A percentile compares a stretch with the other conserved stretches of the same genome.
phyloP scores from a whole-genome alignment of 148 eudicot species.

The Silene latifolia region DNA sequence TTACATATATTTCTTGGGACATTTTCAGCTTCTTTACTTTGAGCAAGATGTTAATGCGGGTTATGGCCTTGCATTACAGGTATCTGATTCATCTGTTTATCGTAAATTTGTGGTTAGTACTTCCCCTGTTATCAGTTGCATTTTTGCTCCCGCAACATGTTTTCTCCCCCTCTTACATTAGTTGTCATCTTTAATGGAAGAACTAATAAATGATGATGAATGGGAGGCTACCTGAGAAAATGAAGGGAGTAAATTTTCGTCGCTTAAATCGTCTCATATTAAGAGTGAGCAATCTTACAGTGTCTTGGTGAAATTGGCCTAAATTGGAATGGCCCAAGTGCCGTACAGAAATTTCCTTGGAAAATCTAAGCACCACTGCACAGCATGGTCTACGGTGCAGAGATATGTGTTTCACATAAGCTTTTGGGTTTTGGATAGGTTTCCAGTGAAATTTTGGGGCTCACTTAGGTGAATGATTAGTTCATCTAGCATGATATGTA shows the following conservation, averaged over 20 bases:
- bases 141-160: no score
- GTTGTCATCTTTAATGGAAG: no score
- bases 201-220: no score
- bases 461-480: neutral
- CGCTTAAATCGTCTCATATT: neutral
- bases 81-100: constrained; percentile 25
- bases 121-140: neutral
- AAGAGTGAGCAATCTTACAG: neutral
- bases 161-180: no score
- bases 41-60: constrained; percentile 86
- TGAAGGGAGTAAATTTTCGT: no score
- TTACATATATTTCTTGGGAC: constrained; percentile 19
- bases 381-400: neutral
- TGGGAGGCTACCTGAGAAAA: no score
- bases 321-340: neutral
- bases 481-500: neutral
- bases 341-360: no score
- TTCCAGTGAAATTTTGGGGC: neutral
- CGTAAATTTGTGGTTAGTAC: neutral
- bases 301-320: neutral
- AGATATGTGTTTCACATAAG: neutral
- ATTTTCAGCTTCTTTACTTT: constrained; percentile 82
- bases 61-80: constrained; percentile 91
- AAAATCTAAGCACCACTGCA: neutral
- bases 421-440: neutral